phyloP scores from a whole-genome alignment of 164 flowering plant species.

The Magnolia kwangsiensis region DNA sequence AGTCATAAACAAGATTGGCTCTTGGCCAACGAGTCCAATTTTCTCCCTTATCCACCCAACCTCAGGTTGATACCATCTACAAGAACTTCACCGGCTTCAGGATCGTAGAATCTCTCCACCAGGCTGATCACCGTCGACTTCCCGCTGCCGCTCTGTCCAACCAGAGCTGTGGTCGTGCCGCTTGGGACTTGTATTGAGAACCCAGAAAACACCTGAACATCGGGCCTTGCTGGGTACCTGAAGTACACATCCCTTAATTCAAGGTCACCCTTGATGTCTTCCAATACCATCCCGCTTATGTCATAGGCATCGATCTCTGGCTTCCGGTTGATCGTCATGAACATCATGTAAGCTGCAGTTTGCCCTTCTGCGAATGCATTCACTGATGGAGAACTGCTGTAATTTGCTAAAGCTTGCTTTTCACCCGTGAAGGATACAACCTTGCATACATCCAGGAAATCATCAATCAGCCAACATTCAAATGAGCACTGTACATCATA shows the following conservation, averaged over 20 bases:
- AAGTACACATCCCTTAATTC: slow-evolving; percentile 69
- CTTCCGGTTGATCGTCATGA: slow-evolving; percentile 58
- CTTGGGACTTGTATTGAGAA: slow-evolving; percentile 51
- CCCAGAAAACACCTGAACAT: slow-evolving; percentile 61
- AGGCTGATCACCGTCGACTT: slow-evolving; percentile 74
- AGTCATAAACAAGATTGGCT: slow-evolving; percentile 60
- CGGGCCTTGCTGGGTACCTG: slow-evolving; percentile 76
- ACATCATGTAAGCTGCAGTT: slow-evolving; percentile 79
- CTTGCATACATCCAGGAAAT: slow-evolving; percentile 18
- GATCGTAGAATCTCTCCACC: slow-evolving; percentile 80
- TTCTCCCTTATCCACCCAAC: slow-evolving; percentile 59
- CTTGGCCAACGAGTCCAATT: slow-evolving; percentile 74
- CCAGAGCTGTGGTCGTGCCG: slow-evolving; percentile 64
- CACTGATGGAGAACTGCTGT: slow-evolving; percentile 37
- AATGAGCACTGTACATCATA: no score
- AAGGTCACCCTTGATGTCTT: slow-evolving; percentile 58
- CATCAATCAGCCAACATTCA: no score
- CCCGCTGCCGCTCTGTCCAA: slow-evolving; percentile 89
- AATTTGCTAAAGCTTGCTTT: slow-evolving; percentile 48
- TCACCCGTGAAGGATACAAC: slow-evolving; percentile 77
- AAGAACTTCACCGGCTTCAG: slow-evolving; percentile 64
- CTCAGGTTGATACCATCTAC: slow-evolving; percentile 61
- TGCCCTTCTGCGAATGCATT: slow-evolving; percentile 66
- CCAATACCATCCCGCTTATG: slow-evolving; percentile 37
- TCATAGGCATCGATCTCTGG: slow-evolving; percentile 55